Evolutionary conservation across 805 yeast species (phyloP), one percentile per base, ranked within the genome.

Genomic region (Ogataea neopini): DNA sequence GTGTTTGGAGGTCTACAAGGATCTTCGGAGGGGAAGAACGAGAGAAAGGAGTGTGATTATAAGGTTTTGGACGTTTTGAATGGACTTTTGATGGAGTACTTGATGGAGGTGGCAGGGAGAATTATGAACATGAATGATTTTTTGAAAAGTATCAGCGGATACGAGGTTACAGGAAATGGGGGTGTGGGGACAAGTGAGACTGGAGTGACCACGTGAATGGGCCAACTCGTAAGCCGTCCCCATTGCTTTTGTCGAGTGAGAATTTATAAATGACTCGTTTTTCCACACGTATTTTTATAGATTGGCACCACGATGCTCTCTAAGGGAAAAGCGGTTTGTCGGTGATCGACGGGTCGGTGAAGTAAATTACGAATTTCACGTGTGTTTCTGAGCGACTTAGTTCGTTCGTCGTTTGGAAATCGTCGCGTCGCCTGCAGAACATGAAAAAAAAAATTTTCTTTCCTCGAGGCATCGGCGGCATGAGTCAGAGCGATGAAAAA

Each of bases 41-140:
- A 13, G 28, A 10, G 25, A 6, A 33, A 28, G 23, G 25, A 33
- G 22, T 44, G 43, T 44, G 51, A 44, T 36, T 48, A 44, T 44
- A n/a, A n/a, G n/a, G 23, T 20, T 14, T 22, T 48, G 30, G 48
- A 44, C 37, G 26, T 2, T 18, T 35, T 52, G 40, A 52, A 49
- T 39, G 13, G 17, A 15, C 34, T 20, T 22, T 40, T 52, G 20
- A 23, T 40, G 28, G 52, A 43, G 8, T 52, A 34, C 39, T 30
- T 52, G 32, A 49, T 47, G 34, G 53, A 52, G 2, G 9, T 15
- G 29, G 34, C 33, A 15, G 22, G 33, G 34, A n/a, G 34, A 18
- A 14, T 30, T 4, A 30, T 30, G 34, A 30, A 14, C 8, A 13
- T 30, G 17, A 30, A 30, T 8, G 34, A 30, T n/a, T n/a, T 15